Evolutionary conservation across 257 asterid species (phyloP).

Genomic region (Perilla frutescens): DNA sequence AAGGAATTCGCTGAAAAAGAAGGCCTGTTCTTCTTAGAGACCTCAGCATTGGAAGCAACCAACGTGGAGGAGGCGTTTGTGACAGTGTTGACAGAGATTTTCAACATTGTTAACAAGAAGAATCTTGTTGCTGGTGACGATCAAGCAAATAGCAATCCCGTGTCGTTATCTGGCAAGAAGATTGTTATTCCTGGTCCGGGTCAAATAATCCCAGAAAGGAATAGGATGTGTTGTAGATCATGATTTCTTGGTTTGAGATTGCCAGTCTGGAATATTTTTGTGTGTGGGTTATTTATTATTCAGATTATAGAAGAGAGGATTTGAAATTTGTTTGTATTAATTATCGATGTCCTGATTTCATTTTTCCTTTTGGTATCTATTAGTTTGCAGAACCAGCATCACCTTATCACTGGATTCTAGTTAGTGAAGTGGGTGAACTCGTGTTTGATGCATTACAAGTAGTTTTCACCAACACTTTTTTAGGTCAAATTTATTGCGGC

Average conservation of each 20-base stretch:
- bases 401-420: not conserved
- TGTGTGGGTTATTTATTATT: constrained; percentile 25
- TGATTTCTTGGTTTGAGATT: constrained; percentile 30
- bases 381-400: not conserved
- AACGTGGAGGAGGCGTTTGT: constrained; percentile 72
- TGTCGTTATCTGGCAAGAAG: constrained; percentile 62
- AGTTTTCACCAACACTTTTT: too few relatives aligned
- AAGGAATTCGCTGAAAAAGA: constrained; percentile 74
- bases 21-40: constrained; percentile 74
- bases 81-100: constrained; percentile 74
- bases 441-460: too few relatives aligned
- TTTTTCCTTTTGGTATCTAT: not conserved
- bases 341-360: not conserved
- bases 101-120: constrained; percentile 73
- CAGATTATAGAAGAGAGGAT: constrained; percentile 16
- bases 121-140: constrained; percentile 63
- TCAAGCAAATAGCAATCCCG: constrained; percentile 54
- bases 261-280: not conserved
- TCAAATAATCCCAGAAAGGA: constrained; percentile 73
- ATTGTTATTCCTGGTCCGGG: constrained; percentile 67
- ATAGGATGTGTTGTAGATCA: constrained; percentile 61
- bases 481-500: too few relatives aligned
- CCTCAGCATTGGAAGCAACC: constrained; percentile 71
- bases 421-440: too few relatives aligned
- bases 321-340: constrained; percentile 18